Evolutionary conservation across 2,329 filamentous ascomycete genomes (phyloP).

Genomic region (Phialophora macrospora): DNA sequence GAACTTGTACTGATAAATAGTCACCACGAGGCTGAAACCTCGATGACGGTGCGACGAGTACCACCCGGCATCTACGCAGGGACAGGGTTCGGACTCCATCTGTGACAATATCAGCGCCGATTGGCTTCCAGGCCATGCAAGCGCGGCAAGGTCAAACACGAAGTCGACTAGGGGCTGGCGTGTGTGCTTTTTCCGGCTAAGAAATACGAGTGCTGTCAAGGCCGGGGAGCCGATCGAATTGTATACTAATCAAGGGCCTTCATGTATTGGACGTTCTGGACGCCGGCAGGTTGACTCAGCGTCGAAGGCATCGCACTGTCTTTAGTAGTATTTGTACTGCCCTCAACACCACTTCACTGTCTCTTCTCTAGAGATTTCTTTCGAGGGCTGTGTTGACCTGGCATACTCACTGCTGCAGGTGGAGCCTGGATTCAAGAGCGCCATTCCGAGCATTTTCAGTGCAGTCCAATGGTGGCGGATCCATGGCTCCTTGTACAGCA

Average conservation of each 20-base stretch:
- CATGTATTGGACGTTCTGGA: background rate
- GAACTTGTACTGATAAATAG: background rate
- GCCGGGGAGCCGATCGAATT: too few relatives aligned
- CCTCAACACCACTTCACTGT: background rate
- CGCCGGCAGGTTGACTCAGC: background rate
- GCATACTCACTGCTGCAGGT: background rate
- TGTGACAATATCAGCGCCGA: background rate
- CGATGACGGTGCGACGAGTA: background rate
- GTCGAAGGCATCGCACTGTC: background rate
- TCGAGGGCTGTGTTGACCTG: background rate
- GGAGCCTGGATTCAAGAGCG: background rate
- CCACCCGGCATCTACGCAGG: background rate
- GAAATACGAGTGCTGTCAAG: background rate
- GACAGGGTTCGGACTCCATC: background rate
- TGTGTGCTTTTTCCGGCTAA: slow-evolving; percentile 1
- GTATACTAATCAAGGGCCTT: background rate
- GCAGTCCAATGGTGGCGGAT: too few relatives aligned
- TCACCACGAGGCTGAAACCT: background rate
- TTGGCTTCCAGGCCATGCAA: background rate
- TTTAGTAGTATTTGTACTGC: background rate
- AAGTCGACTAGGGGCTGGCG: too few relatives aligned
- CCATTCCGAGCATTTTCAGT: background rate
- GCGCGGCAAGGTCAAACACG: background rate
- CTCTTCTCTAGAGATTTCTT: background rate
- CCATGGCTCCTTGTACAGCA: background rate